Evolutionary conservation across 2,329 filamentous ascomycete species (phyloP).

Genomic region (Alternaria infectoria): DNA sequence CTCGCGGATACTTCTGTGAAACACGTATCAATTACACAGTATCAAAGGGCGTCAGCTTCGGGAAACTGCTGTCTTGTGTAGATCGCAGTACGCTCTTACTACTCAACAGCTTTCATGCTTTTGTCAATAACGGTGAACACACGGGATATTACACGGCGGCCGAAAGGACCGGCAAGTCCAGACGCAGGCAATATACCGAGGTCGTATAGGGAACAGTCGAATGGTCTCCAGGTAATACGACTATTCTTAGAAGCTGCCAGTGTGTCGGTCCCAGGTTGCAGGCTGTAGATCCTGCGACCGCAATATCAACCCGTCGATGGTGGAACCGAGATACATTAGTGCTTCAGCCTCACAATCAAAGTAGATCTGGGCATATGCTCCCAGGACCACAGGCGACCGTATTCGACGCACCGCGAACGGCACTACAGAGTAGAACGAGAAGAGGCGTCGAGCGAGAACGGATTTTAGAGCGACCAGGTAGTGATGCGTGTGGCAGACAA

Average conservation of each 20-base stretch:
- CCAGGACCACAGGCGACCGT: not conserved
- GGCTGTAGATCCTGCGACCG: constrained; percentile 3
- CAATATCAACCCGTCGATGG: constrained; percentile 32
- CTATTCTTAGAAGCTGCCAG: constrained; percentile 16
- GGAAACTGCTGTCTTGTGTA: not conserved
- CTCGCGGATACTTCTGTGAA: not conserved
- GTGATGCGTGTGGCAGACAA: not conserved
- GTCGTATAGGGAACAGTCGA: not conserved
- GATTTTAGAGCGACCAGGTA: not conserved
- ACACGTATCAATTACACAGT: not conserved
- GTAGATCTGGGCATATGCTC: not conserved
- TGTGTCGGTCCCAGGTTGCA: constrained; percentile 12
- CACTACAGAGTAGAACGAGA: not conserved
- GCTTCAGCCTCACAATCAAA: constrained; percentile 29
- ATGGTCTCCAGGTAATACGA: not conserved
- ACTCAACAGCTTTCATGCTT: not conserved
- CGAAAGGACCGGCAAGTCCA: constrained; percentile 1
- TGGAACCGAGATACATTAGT: constrained; percentile 16
- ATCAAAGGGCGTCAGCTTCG: not conserved
- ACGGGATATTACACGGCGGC: not conserved
- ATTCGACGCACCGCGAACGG: not conserved
- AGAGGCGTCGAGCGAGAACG: not conserved
- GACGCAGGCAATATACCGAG: constrained; percentile 12
- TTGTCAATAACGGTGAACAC: not conserved
- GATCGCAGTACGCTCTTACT: not conserved